phyloP scores from a whole-genome alignment of 2,329 filamentous ascomycete species.

The Neonectria faginata region DNA sequence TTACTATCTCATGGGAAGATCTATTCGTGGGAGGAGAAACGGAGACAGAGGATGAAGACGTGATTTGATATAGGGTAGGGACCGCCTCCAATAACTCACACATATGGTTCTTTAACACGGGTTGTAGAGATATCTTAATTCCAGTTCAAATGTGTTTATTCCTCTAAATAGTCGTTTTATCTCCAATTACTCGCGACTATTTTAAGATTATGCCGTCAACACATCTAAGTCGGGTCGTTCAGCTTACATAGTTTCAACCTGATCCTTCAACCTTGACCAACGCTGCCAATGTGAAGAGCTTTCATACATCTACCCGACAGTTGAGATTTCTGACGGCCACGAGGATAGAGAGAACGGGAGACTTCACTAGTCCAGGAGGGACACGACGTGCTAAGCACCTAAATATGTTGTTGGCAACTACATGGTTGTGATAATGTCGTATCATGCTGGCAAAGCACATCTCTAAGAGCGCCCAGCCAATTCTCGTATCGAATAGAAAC shows the following conservation, averaged over 20 bases:
- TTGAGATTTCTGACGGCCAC: background rate
- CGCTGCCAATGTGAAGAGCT: background rate
- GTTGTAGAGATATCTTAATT: background rate
- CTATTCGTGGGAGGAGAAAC: slow-evolving; percentile 52
- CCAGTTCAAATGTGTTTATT: background rate
- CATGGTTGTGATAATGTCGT: slow-evolving; percentile 23
- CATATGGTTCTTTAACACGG: background rate
- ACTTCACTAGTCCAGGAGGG: background rate
- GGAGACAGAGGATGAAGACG: slow-evolving; percentile 32
- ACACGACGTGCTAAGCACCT: background rate
- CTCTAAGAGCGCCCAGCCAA: slow-evolving; percentile 31
- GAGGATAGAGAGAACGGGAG: background rate
- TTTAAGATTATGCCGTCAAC: background rate
- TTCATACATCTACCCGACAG: background rate
- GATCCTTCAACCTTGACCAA: background rate
- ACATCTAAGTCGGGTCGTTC: too few relatives aligned
- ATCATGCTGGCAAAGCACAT: slow-evolving; percentile 28
- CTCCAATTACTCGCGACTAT: background rate
- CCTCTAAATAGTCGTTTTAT: background rate
- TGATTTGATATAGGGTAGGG: background rate
- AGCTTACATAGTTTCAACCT: too few relatives aligned
- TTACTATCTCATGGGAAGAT: slow-evolving; percentile 58
- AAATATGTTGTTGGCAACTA: slow-evolving; percentile 23
- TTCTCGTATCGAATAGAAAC: slow-evolving; percentile 41
- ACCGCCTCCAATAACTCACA: background rate